phyloP scores from a whole-genome alignment of 139 green algal species.

The Coelastrella sp. region DNA sequence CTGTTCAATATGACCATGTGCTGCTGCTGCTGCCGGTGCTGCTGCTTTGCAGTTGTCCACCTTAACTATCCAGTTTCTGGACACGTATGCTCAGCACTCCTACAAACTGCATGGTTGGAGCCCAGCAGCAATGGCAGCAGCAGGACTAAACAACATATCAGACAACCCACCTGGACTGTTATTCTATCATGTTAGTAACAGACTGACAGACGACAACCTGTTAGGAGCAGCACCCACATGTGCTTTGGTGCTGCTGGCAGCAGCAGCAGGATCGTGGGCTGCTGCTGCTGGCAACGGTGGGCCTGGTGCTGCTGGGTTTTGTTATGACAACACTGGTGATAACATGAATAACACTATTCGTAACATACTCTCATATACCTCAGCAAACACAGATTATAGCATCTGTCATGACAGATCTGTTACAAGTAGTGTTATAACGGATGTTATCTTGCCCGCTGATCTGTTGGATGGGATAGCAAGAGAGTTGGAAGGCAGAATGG shows the following conservation, averaged over 20 bases:
- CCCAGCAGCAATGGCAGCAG: conserved; percentile 24
- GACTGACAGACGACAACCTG: neutral
- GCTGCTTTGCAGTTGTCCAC: conserved; percentile 14
- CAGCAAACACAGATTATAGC: neutral
- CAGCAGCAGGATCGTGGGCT: conserved; percentile 10
- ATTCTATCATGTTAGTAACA: neutral
- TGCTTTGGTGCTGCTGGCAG: conserved; percentile 25
- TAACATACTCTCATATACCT: neutral
- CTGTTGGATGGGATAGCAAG: conserved; percentile 19
- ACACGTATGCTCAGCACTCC: neutral
- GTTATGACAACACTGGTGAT: conserved; percentile 2
- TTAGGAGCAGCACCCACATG: neutral
- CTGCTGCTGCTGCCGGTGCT: neutral
- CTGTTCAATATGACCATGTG: neutral
- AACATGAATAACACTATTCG: neutral
- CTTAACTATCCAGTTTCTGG: neutral
- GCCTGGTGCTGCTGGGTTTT: neutral
- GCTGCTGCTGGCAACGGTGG: conserved; percentile 8
- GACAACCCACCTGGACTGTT: conserved; percentile 9
- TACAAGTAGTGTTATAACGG: neutral
- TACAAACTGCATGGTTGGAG: conserved; percentile 5
- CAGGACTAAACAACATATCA: neutral
- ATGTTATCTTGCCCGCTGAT: conserved; percentile 3
- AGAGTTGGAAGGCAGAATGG: conserved; percentile 15
- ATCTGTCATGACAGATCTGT: neutral